Base-by-base conservation (phyloP, 1,284 basidiomycete genomes). In the Cystobasidium sp. region DNA sequence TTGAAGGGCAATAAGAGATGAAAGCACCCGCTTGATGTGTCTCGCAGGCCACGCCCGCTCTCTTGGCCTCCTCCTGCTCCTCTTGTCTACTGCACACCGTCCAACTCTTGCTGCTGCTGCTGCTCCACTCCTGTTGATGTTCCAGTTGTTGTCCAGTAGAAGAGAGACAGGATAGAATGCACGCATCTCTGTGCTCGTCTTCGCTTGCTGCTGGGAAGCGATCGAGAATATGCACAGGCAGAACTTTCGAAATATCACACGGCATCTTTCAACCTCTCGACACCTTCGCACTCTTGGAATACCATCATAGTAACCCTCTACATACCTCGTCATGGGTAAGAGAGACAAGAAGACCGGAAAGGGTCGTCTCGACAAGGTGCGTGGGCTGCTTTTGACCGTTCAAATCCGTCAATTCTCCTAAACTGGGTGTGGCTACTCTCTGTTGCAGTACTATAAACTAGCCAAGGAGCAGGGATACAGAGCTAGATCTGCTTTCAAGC, bases 401-500 rank as follows among this genome's bases (percentile, higher is more conserved):
- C 31, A 22, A 43, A 43, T n/a, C 16, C 61, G 12, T 20, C 37
- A 37, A 46, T 22, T n/a, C 44, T 10, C 49, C 31, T 43, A 49
- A 71, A 58, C 74, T 41, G 6, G n/a, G n/a, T n/a, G 37, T 43
- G 18, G 20, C 31, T 62, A 51, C 51, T 43, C 6, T 16, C 18
- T 18, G 56, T 43, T 56, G 55, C 56, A 14, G 75, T 79, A 81
- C 78, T 80, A 75, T 82, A 80, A 84, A 80, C 84, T 86, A 66
- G 85, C 85, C 68, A 88, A 87, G 79, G 96, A 99, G 85, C 97
- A 99, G 86, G 97, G 97, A 76, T 99, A 96, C 83, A 92, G 97
- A 77, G 97, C 97, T 78, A 96, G 97, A 87, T 98, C 97, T 24
- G 97, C 97, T 3, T 99, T 99, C 90, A 99, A 99, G 85, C 88